These are phyloP conservation scores for Suillus bovinus DNA, from an alignment of 768 basidiomycete genomes.

Conservation along the genomic window DNA sequence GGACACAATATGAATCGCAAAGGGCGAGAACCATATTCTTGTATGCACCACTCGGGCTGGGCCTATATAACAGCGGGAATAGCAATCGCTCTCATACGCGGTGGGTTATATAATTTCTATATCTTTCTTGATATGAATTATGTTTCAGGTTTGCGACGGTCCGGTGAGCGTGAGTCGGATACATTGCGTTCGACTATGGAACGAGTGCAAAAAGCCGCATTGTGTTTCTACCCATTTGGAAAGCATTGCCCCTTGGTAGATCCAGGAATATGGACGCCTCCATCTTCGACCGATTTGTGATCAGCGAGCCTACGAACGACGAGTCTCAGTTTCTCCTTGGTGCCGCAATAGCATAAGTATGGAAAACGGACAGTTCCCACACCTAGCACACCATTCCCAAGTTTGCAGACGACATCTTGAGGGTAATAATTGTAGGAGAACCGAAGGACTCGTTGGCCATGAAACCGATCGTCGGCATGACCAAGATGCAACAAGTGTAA, in stretches of 20 bases:
- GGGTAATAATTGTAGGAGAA: not conserved
- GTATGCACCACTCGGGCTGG: not conserved
- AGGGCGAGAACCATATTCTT: not conserved
- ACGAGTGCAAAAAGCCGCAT: not conserved
- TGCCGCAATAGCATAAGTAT: not conserved
- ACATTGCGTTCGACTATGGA: not conserved
- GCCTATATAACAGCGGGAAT: not conserved
- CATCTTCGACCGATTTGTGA: not conserved
- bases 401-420: not conserved
- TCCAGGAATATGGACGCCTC: not conserved
- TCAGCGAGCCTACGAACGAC: not conserved
- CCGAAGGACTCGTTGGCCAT: not conserved
- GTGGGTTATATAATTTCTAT: not conserved
- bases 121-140: not conserved
- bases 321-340: not conserved
- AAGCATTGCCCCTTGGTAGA: not conserved
- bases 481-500: not conserved
- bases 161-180: not conserved
- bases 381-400: not conserved
- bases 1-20: not conserved
- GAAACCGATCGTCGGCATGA: not conserved
- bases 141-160: not conserved
- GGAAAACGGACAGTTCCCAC: not conserved
- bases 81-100: not conserved
- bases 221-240: not conserved